Conservation (phyloP, 2,329 filamentous ascomycete genomes). For the Fusarium sp. region DNA sequence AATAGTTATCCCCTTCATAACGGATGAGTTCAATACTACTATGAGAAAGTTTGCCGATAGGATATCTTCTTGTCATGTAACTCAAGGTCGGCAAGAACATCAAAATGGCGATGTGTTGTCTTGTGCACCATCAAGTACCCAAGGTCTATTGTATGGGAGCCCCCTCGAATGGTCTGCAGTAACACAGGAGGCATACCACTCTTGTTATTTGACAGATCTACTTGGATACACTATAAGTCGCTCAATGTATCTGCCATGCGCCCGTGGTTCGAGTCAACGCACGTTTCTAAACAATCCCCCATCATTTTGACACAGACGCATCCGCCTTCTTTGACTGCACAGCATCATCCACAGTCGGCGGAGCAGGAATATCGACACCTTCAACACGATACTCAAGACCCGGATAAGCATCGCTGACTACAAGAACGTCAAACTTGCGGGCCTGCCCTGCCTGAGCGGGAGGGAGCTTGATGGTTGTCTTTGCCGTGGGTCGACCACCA, state of each 20-base stretch:
- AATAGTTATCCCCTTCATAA: background rate
- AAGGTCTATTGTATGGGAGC: background rate
- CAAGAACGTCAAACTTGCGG: slow-evolving; percentile 75
- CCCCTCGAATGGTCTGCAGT: too few relatives aligned
- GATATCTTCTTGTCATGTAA: background rate
- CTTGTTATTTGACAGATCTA: background rate
- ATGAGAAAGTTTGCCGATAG: background rate
- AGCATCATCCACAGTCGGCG: slow-evolving; percentile 59
- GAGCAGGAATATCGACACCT: slow-evolving; percentile 62
- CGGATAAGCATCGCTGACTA: slow-evolving; percentile 89
- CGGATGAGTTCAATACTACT: background rate
- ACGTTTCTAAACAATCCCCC: background rate
- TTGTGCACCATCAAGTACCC: too few relatives aligned
- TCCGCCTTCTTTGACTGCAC: slow-evolving; percentile 53
- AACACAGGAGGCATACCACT: background rate
- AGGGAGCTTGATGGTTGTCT: slow-evolving; percentile 69
- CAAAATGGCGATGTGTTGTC: background rate
- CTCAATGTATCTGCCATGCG: slow-evolving; percentile 7
- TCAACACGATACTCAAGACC: slow-evolving; percentile 69
- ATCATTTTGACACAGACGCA: slow-evolving; percentile 29
- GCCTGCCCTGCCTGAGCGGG: slow-evolving; percentile 54
- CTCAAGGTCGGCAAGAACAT: background rate
- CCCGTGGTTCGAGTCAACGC: background rate
- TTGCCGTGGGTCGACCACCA: slow-evolving; percentile 61
- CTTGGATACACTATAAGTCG: background rate